phyloP scores from a whole-genome alignment of 371 early-diverging fungal genomes.

The Mucor plumbeus region DNA sequence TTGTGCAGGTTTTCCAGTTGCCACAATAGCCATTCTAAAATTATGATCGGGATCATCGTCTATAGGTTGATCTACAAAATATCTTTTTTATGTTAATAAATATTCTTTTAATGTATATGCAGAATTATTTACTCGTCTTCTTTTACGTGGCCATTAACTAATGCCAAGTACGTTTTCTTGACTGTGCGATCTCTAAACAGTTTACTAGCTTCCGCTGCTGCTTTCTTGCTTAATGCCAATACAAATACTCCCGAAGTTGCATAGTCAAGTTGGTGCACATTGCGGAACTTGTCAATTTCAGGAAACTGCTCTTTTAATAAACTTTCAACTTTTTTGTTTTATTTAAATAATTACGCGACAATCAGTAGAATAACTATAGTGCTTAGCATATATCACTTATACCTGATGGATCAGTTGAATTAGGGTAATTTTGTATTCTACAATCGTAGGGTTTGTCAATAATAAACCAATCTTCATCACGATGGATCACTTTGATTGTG shows the following conservation, averaged over 20 bases:
- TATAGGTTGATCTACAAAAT: constrained; percentile 35
- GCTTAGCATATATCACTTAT: background rate
- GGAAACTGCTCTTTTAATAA: constrained; percentile 33
- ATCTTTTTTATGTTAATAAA: constrained; percentile 1
- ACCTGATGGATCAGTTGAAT: constrained; percentile 25
- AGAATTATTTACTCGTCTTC: constrained; percentile 32
- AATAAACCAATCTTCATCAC: constrained; percentile 31
- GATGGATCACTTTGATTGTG: constrained; percentile 13
- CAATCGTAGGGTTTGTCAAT: constrained; percentile 39
- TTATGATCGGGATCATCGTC: constrained; percentile 44
- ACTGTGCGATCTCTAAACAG: constrained; percentile 46
- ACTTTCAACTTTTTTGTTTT: constrained; percentile 24
- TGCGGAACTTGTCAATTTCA: constrained; percentile 32
- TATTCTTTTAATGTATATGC: background rate
- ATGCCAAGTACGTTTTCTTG: constrained; percentile 50
- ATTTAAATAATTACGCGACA: background rate
- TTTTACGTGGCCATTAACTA: constrained; percentile 46
- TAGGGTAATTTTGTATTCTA: constrained; percentile 30
- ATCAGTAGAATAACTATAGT: too few species aligned
- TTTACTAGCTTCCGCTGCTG: constrained; percentile 37
- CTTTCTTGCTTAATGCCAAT: constrained; percentile 42
- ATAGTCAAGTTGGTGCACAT: constrained; percentile 51
- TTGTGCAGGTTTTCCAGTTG: constrained; percentile 40
- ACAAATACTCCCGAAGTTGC: constrained; percentile 50
- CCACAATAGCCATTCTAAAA: constrained; percentile 42